Evolutionary conservation across 2,329 filamentous ascomycete genomes (phyloP), one percentile per base, ranked within the genome.

Genomic region (Neofusicoccum laricinum): DNA sequence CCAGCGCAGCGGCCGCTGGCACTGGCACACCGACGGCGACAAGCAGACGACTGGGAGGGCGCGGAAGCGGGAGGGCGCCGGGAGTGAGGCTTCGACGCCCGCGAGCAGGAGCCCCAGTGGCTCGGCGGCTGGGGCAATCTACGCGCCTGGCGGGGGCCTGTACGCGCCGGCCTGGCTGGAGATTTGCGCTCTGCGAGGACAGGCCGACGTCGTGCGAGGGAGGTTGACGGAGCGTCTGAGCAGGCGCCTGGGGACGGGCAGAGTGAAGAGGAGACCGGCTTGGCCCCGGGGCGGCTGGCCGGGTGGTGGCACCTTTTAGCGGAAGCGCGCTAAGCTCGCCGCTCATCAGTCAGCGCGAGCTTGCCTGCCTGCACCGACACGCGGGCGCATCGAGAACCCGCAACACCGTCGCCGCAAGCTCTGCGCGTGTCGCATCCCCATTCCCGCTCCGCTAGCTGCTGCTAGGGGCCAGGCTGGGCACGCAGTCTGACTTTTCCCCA

Each of bases 41-140:
- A 15, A 15, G n/a, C 41, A 38, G 36, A 17, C 55, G 40, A 36
- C 25, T 46, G 40, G n/a, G 11, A 59, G 41, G 41, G 30, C 55
- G 55, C 55, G 55, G 41, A 59, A 59, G 55, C 55, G 55, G 55
- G 30, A 59, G 55, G 55, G 53, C 53, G 38, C 15, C 53, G 38
- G 38, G 11, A 57, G 41, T 46, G 55, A 59, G 55, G 41, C 55
- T 59, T 46, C 53, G 50, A 21, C 12, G 25, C 15, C 41, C 15
- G 41, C 41, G 41, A 15, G 17, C 36, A n/a, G 15, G 53, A 21
- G 21, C 14, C 15, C 36, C 55, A 34, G 55, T 59, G 55, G 55
- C 55, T 32, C 19, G 53, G 38, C 51, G 21, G 51, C 38, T 30
- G 25, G 36, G 36, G 51, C 19, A 15, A 43, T 38, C 50, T 34